Evolutionary conservation across 345 rosid genomes (phyloP).

Genomic region (Pelargonium nanum): DNA sequence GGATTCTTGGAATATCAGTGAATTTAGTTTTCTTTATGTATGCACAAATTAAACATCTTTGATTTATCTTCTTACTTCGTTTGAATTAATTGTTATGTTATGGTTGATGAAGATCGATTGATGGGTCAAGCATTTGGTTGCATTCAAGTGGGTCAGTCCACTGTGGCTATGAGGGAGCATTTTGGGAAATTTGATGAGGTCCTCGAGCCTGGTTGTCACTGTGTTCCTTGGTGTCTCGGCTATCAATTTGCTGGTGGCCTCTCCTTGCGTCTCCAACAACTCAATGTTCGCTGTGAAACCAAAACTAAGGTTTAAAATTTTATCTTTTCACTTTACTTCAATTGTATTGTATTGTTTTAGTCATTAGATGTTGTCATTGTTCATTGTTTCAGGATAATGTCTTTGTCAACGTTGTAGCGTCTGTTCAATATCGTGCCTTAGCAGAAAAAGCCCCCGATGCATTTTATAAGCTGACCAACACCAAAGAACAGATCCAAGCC

Average conservation of each 20-base stretch:
- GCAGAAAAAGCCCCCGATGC: constrained; percentile 42
- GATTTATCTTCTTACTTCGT: no score
- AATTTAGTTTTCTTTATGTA: no score
- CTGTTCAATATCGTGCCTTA: constrained; percentile 39
- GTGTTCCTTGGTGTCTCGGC: constrained; percentile 27
- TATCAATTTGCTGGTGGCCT: constrained; percentile 15
- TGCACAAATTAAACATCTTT: no score
- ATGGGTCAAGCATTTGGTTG: constrained; percentile 20
- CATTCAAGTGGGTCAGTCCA: constrained; percentile 24
- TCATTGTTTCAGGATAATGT: constrained; percentile 18
- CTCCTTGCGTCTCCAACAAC: constrained; percentile 21
- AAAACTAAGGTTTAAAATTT: no score
- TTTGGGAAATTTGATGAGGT: constrained; percentile 26
- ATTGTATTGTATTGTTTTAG: no score
- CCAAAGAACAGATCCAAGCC: constrained; percentile 40
- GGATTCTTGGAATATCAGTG: no score
- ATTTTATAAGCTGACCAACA: constrained; percentile 44
- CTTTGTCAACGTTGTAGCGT: constrained; percentile 51
- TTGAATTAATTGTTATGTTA: not conserved
- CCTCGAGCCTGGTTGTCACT: constrained; percentile 26
- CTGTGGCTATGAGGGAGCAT: constrained; percentile 14
- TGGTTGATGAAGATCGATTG: not conserved
- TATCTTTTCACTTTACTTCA: no score
- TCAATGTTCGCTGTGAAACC: constrained; percentile 8
- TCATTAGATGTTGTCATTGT: no score